Base-by-base conservation (phyloP, 768 basidiomycete genomes). In the Tylopilus subfusipes region DNA sequence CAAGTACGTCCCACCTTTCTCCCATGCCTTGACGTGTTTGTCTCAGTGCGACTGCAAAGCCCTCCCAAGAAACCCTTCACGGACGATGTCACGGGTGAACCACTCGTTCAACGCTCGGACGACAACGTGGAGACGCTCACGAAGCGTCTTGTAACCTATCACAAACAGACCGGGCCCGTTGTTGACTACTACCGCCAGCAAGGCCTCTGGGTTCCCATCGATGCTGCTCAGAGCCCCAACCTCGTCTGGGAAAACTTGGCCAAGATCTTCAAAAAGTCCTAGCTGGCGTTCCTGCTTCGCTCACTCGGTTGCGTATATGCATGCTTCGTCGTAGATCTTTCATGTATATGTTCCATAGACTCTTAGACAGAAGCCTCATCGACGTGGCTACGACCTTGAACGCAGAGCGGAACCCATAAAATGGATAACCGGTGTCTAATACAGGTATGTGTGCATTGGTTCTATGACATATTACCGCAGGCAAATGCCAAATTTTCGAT, bases 21-120 rank as follows among this genome's bases (percentile, higher is more conserved):
- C 44, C 39, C 42, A 16, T 31, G 25, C 48, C 18, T 12, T 39
- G 24, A 42, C 61, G 22, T 56, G 42, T 49, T 58, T 47, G 59
- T 57, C 52, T 55, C 24, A 56, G 25, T 38, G 53, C 6, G 14
- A 31, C 33, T 45, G 8, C 61, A 56, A 68, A 99, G 95, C 75
- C 97, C 97, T 6, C 97, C 97, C 29, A 98, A 98, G 81, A 98
- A 97, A 75, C 64, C 85, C n/a, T 88, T 92, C 79, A 79, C 80
- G 19, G 97, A 99, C 74, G 97, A 99, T 72, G 77, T 90, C 33
- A 90, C 94, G 4, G 97, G 97, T 54, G 96, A 99, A 74, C 91
- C 93, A 34, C 83, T 99, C 61, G 87, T 96, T 65, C 96, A 98
- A 72, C 89, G 97, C 58, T 93, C 94, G 10, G 97, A 99, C 72